phyloP scores from a whole-genome alignment of 2,329 filamentous ascomycete species.

The Zymoseptoria tritici region DNA sequence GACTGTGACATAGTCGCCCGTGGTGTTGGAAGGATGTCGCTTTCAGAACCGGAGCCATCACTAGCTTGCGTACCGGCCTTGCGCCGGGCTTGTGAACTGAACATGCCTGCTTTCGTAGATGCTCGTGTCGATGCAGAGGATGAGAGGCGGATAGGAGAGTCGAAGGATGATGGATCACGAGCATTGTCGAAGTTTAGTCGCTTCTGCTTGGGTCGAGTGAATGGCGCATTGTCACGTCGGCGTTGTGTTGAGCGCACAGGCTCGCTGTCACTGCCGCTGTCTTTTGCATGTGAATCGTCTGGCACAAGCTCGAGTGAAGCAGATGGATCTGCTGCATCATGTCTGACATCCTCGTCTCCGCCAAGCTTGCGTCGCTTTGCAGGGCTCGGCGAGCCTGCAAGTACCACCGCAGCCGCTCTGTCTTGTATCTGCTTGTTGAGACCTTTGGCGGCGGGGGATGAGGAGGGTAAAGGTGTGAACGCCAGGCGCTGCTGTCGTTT shows the following conservation, averaged over 20 bases:
- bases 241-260: conserved; percentile 17
- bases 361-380: conserved; percentile 21
- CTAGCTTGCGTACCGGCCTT: conserved; percentile 15
- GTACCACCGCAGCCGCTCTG: conserved; percentile 29
- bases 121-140: conserved; percentile 15
- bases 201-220: conserved; percentile 24
- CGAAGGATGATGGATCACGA: conserved; percentile 17
- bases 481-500: conserved; percentile 37
- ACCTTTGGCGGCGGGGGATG: conserved; percentile 31
- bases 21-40: conserved; percentile 1
- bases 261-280: conserved; percentile 21
- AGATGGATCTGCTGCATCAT: not conserved
- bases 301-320: conserved; percentile 14
- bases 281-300: conserved; percentile 7
- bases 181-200: conserved; percentile 25
- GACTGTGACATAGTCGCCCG: not conserved
- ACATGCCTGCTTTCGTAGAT: conserved; percentile 21
- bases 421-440: conserved; percentile 29
- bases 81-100: conserved; percentile 17
- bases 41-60: conserved; percentile 15
- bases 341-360: conserved; percentile 7
- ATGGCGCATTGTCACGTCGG: conserved; percentile 5
- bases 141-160: conserved; percentile 16
- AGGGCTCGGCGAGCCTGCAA: conserved; percentile 22
- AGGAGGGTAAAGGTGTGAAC: conserved; percentile 37